Evolutionary conservation across 2,329 filamentous ascomycete genomes (phyloP), one percentile per base, ranked within the genome.

Genomic region (Colletotrichum neosansevieriae): DNA sequence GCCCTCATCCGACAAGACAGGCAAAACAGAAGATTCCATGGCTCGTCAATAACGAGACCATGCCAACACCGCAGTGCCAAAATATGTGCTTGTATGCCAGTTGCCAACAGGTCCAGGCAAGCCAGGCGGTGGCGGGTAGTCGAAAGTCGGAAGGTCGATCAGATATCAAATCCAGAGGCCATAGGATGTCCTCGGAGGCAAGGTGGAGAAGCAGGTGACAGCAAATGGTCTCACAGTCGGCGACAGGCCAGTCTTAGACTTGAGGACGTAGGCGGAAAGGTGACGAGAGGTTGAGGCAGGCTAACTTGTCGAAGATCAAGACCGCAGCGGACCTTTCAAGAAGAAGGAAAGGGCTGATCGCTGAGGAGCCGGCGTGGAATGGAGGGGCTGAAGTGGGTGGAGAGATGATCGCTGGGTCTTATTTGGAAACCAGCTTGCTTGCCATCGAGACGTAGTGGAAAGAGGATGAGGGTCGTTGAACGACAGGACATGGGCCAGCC

Each of bases 21-120:
- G 75, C 74, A 83, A 76, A 29, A 63, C 40, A 75, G 79, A 76
- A 72, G 74, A 78, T 72, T 86, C 80, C 85, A 86, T 86, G 73
- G 76, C 78, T 80, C 79, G 79, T 81, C 74, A 79, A 73, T 80
- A 78, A 75, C 78, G 76, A 78, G 73, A 75, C 77, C 81, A 83
- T 82, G 75, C 79, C 80, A 76, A 72, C 68, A 69, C 62, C 70
- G 69, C 57, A 32, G 29, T 44, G 32, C 44, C 66, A 60, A 56
- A 56, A 60, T 24, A 13, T n/a, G 36, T 11, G 63, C 17, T 24
- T 36, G n/a, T 49, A 13, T 60, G 49, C 60, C 57, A 40, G 57
- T 49, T 29, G 32, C 24, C 38, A n/a, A 32, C 19, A 15, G 17
- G 38, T 58, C 49, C 51, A n/a, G 21, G 40, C 42, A 34, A 42